Conservation (phyloP, 176 grass and related monocot genomes). For the Oryza glumipatula region DNA sequence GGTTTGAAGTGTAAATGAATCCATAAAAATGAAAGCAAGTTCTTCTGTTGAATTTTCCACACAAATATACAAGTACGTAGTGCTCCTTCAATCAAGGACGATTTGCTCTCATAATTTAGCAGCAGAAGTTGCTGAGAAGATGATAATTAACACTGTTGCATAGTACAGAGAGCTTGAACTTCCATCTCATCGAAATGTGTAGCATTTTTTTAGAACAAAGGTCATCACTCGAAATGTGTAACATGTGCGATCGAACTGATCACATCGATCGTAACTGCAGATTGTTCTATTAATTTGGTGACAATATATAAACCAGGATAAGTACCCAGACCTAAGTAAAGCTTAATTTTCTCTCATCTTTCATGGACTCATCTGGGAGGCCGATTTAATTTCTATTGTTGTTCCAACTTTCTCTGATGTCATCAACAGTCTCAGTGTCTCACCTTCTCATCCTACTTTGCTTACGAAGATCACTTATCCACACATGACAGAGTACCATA, state of each 20-base stretch:
- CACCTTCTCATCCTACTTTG: neutral
- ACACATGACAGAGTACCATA: neutral
- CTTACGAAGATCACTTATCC: constrained; percentile 26
- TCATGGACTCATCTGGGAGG: constrained; percentile 20
- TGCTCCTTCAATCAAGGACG: no score
- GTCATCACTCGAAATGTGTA: neutral
- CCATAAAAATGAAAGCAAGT: no score
- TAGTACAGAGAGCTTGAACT: neutral
- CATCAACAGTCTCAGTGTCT: neutral
- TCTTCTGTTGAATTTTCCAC: neutral
- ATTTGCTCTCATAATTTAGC: neutral
- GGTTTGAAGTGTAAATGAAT: no score
- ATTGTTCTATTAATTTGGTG: neutral
- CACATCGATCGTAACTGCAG: neutral
- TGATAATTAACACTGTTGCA: neutral
- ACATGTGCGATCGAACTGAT: constrained; percentile 15
- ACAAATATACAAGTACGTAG: neutral
- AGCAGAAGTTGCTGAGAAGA: neutral
- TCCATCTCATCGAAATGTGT: neutral
- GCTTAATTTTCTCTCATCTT: neutral
- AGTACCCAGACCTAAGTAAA: constrained; percentile 15
- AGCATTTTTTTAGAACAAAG: no score
- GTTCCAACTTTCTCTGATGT: constrained; percentile 22
- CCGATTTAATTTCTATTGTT: neutral
- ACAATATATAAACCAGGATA: neutral